phyloP scores from a whole-genome alignment of 2,329 filamentous ascomycete genomes.

The Fusarium proliferatum region DNA sequence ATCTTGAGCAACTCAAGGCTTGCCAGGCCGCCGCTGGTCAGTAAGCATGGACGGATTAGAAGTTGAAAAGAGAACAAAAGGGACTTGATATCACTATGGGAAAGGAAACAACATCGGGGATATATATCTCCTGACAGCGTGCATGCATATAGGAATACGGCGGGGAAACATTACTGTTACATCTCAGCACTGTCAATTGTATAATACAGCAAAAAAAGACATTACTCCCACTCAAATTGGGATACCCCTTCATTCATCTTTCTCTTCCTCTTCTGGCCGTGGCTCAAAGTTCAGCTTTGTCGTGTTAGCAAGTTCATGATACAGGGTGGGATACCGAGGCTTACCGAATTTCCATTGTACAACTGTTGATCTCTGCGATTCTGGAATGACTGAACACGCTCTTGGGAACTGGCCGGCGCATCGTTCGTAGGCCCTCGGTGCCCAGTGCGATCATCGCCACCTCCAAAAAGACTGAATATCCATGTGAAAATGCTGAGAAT shows the following conservation, averaged over 20 bases:
- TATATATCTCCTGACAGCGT: constrained; percentile 34
- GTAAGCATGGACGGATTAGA: constrained; percentile 54
- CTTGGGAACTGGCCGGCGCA: constrained; percentile 31
- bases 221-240: constrained; percentile 43
- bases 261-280: constrained; percentile 68
- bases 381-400: constrained; percentile 46
- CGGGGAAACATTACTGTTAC: constrained; percentile 36
- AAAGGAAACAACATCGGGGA: constrained; percentile 29
- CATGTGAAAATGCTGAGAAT: constrained; percentile 51
- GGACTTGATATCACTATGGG: constrained; percentile 6
- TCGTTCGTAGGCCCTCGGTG: constrained; percentile 6
- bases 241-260: constrained; percentile 40
- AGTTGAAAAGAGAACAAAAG: constrained; percentile 7
- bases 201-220: constrained; percentile 44
- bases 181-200: constrained; percentile 44
- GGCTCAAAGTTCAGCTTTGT: constrained; percentile 75
- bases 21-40: constrained; percentile 83
- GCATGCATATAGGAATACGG: constrained; percentile 37
- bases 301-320: constrained; percentile 43
- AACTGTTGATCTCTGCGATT: constrained; percentile 73
- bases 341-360: constrained; percentile 92
- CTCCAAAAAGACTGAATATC: constrained; percentile 50
- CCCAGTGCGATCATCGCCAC: constrained; percentile 30
- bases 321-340: constrained; percentile 43
- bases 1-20: constrained; percentile 95